Evolutionary conservation across 2,329 filamentous ascomycete species (phyloP).

Genomic region (Periconia macrospinosa): DNA sequence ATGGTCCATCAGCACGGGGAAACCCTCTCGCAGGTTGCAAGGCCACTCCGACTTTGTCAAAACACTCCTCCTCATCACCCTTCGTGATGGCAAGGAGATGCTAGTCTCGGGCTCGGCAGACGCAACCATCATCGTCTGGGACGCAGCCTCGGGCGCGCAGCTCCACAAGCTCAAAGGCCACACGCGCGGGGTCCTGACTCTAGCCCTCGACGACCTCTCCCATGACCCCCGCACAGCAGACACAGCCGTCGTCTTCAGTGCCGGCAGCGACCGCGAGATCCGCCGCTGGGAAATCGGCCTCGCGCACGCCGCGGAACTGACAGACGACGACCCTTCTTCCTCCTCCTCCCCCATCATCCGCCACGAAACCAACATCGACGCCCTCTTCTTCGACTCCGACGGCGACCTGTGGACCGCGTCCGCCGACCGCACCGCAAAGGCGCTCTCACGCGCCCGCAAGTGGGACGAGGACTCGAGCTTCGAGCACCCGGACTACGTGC

Average conservation of each 20-base stretch:
- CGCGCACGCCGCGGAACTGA: slow-evolving; percentile 22
- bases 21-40: slow-evolving; percentile 60
- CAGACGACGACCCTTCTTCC: too few species aligned
- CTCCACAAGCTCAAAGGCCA: slow-evolving; percentile 80
- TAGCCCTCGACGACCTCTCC: slow-evolving; percentile 69
- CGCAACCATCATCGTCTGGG: slow-evolving; percentile 70
- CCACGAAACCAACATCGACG: slow-evolving; percentile 91
- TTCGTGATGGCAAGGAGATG: slow-evolving; percentile 60
- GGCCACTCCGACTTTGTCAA: slow-evolving; percentile 95
- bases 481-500: slow-evolving; percentile 85
- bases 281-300: slow-evolving; percentile 69
- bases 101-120: slow-evolving; percentile 53
- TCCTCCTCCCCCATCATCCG: slow-evolving; percentile 63
- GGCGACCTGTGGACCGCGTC: slow-evolving; percentile 90
- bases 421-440: slow-evolving; percentile 85
- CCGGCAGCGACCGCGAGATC: slow-evolving; percentile 66
- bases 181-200: slow-evolving; percentile 74
- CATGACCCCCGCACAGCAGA: slow-evolving; percentile 22
- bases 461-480: slow-evolving; percentile 75
- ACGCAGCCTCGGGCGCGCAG: slow-evolving; percentile 66
- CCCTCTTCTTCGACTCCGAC: slow-evolving; percentile 70
- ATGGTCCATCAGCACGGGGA: slow-evolving; percentile 61
- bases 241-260: slow-evolving; percentile 68
- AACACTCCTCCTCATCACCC: slow-evolving; percentile 64
- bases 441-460: slow-evolving; percentile 67